Evolutionary conservation across 129 eudicot species (phyloP).

Genomic region (Pittosporum tobira): DNA sequence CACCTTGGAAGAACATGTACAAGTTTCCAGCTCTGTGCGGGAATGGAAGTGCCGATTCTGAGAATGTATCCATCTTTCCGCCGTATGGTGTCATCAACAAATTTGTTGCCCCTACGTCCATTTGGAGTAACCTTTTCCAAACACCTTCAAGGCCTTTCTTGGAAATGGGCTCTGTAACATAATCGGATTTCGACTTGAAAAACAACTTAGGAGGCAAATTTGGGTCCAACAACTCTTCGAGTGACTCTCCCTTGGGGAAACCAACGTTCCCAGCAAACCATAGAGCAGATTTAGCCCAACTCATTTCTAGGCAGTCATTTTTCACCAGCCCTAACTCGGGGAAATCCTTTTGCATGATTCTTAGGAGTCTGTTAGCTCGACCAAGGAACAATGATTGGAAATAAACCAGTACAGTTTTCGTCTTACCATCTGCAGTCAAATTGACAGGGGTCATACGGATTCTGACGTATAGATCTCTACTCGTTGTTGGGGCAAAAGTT

Average conservation of each 20-base stretch:
- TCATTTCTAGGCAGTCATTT: slow-evolving; percentile 42
- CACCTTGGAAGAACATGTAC: slow-evolving; percentile 33
- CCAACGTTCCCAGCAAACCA: too few species aligned
- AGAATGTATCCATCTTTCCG: slow-evolving; percentile 40
- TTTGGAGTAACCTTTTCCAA: slow-evolving; percentile 15
- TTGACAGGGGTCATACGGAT: slow-evolving; percentile 16
- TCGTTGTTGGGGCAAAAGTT: slow-evolving; percentile 20
- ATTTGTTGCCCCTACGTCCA: too few species aligned
- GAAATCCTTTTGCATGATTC: slow-evolving; percentile 28
- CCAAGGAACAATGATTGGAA: slow-evolving; percentile 49
- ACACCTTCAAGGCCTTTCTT: slow-evolving; percentile 24
- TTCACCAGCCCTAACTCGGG: slow-evolving; percentile 38
- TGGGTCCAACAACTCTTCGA: too few species aligned
- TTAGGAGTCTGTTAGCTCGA: slow-evolving; percentile 13
- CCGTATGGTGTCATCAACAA: too few species aligned
- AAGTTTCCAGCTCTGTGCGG: too few species aligned
- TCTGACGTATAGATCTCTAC: slow-evolving; percentile 29
- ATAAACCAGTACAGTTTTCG: slow-evolving; percentile 26
- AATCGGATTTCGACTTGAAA: slow-evolving; percentile 50
- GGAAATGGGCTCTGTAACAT: too few species aligned
- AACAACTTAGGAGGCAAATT: too few species aligned
- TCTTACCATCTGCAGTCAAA: not conserved
- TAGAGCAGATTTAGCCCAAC: slow-evolving; percentile 59
- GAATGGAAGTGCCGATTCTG: slow-evolving; percentile 29
- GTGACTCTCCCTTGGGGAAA: too few species aligned